phyloP scores from a whole-genome alignment of 2,329 filamentous ascomycete species.

The Penicillium sp. region DNA sequence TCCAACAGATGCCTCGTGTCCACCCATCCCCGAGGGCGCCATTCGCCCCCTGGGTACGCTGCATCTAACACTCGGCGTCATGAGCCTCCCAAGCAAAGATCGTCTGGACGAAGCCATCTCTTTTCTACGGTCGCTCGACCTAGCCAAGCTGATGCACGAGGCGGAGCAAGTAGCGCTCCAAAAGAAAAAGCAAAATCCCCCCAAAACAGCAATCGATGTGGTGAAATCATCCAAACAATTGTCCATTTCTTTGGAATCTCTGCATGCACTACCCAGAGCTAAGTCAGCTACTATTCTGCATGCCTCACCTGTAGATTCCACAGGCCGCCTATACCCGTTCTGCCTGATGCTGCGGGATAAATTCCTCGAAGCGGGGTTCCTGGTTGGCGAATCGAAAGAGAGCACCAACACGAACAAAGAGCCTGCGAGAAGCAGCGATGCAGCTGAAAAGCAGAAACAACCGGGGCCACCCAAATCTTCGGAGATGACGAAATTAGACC shows the following conservation, averaged over 20 bases:
- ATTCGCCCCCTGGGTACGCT: conserved; percentile 76
- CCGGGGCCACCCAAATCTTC: background rate
- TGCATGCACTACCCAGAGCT: conserved; percentile 39
- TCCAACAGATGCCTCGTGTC: conserved; percentile 33
- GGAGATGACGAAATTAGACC: background rate
- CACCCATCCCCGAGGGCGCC: conserved; percentile 63
- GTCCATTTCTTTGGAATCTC: conserved; percentile 40
- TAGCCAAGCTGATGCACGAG: conserved; percentile 39
- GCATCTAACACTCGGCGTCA: conserved; percentile 84
- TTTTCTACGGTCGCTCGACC: conserved; percentile 49
- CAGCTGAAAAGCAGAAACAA: background rate
- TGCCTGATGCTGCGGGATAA: conserved; percentile 41
- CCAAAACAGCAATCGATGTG: background rate
- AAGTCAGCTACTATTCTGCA: conserved; percentile 43
- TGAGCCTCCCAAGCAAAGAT: conserved; percentile 64
- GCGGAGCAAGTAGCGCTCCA: conserved; percentile 30
- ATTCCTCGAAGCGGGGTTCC: conserved; percentile 47
- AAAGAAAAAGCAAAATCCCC: background rate
- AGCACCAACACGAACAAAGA: background rate
- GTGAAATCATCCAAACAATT: background rate
- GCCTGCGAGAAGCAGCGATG: background rate
- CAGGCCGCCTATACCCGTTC: conserved; percentile 44
- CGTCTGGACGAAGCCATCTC: conserved; percentile 49
- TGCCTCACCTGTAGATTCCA: conserved; percentile 40
- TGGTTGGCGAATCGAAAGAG: conserved; percentile 25